Evolutionary conservation across 2,329 filamentous ascomycete species (phyloP).

Genomic region (Microcera coccophila): DNA sequence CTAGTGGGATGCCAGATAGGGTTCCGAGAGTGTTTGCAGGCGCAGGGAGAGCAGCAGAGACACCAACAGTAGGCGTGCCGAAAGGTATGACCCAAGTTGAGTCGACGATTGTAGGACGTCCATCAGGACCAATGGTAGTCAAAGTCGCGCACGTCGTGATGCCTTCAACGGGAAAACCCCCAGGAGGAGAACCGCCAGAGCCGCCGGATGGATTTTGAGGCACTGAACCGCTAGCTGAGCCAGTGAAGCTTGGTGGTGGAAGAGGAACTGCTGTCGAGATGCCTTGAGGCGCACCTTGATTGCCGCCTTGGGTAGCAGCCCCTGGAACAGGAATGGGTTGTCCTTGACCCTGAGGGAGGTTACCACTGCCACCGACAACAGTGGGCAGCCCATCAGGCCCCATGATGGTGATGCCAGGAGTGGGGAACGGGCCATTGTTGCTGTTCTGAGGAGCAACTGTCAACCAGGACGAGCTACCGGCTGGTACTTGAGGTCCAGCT

Average conservation of each 20-base stretch:
- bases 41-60: conserved; percentile 13
- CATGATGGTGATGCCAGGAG: conserved; percentile 3
- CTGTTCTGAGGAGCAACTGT: conserved; percentile 7
- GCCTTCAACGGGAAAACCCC: conserved; percentile 5
- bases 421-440: conserved; percentile 1
- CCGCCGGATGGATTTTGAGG: conserved; percentile 10
- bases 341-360: conserved; percentile 7
- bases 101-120: conserved; percentile 32
- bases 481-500: conserved; percentile 12
- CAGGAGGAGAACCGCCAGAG: conserved; percentile 9
- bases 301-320: conserved; percentile 8
- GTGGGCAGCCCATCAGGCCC: conserved; percentile 27
- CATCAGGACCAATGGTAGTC: conserved; percentile 32
- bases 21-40: conserved; percentile 7
- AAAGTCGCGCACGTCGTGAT: conserved; percentile 25
- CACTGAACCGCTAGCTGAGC: conserved; percentile 3
- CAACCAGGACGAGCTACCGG: conserved; percentile 7
- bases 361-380: conserved; percentile 17
- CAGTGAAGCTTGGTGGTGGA: conserved; percentile 12
- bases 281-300: conserved; percentile 14
- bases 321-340: conserved; percentile 11
- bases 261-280: conserved; percentile 12
- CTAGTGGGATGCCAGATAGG: conserved; percentile 14
- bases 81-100: conserved; percentile 31
- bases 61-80: conserved; percentile 10